Evolutionary conservation across 2,329 filamentous ascomycete species (phyloP).

Genomic region (Monascus ruber): DNA sequence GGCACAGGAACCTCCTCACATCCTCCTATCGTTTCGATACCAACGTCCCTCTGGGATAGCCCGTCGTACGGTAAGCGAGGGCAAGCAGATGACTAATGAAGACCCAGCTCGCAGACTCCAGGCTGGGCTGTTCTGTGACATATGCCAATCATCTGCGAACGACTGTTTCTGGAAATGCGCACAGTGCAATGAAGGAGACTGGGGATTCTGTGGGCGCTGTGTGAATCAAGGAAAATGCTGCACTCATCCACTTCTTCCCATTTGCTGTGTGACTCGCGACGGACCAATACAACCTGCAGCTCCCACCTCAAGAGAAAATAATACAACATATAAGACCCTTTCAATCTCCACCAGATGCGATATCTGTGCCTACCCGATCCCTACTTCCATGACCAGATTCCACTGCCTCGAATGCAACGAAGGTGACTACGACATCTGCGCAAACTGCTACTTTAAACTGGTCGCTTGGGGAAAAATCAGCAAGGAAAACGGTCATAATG

Average conservation of each 20-base stretch:
- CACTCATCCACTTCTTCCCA: constrained; percentile 66
- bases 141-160: constrained; percentile 62
- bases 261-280: constrained; percentile 47
- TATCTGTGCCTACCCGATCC: constrained; percentile 62
- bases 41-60: constrained; percentile 16
- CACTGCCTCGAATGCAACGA: constrained; percentile 69
- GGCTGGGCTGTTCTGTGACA: constrained; percentile 73
- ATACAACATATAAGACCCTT: constrained; percentile 52
- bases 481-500: constrained; percentile 61
- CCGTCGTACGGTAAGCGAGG: constrained; percentile 23
- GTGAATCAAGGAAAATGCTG: constrained; percentile 74
- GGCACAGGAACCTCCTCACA: constrained; percentile 37
- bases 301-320: constrained; percentile 32
- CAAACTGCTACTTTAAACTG: constrained; percentile 61
- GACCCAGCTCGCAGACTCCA: constrained; percentile 59
- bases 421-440: constrained; percentile 78
- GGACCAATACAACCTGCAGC: constrained; percentile 5
- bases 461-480: constrained; percentile 54
- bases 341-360: constrained; percentile 68
- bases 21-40: constrained; percentile 32
- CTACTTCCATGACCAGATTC: constrained; percentile 56
- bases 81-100: constrained; percentile 47
- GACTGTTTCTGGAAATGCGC: constrained; percentile 85
- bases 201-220: constrained; percentile 85
- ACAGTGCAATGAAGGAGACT: constrained; percentile 79